phyloP scores from a whole-genome alignment of 805 yeast species.

The Wickerhamiella cacticola region DNA sequence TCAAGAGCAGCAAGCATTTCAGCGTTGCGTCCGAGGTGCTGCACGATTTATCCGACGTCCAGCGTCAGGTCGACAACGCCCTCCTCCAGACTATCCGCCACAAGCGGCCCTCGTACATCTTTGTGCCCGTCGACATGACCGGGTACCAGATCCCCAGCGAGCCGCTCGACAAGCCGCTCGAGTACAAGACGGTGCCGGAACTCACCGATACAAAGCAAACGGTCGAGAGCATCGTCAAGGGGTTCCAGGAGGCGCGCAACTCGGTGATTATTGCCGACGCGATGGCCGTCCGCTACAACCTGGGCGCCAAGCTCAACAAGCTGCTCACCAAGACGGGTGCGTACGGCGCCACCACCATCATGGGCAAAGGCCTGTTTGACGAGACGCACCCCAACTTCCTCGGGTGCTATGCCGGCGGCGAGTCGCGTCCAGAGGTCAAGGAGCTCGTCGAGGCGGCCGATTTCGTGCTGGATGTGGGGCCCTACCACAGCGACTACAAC shows the following conservation, averaged over 20 bases:
- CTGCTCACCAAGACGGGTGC: slow-evolving; percentile 40
- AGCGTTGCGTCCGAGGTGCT: slow-evolving; percentile 47
- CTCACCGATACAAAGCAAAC: slow-evolving; percentile 27
- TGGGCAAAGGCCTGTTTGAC: slow-evolving; percentile 63
- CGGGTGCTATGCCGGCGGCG: slow-evolving; percentile 62
- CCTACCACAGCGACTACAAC: slow-evolving; percentile 53
- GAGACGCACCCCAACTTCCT: slow-evolving; percentile 53
- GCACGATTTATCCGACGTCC: slow-evolving; percentile 36
- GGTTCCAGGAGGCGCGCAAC: slow-evolving; percentile 39
- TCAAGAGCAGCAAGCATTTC: slow-evolving; percentile 45
- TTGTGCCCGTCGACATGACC: slow-evolving; percentile 60
- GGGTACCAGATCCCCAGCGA: slow-evolving; percentile 33
- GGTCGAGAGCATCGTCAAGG: slow-evolving; percentile 37
- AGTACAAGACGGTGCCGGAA: slow-evolving; percentile 14
- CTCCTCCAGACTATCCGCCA: slow-evolving; percentile 42
- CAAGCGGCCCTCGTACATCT: slow-evolving; percentile 73
- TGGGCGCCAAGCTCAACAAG: slow-evolving; percentile 33
- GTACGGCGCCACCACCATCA: slow-evolving; percentile 48
- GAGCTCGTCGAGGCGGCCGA: slow-evolving; percentile 47
- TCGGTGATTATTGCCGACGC: slow-evolving; percentile 68
- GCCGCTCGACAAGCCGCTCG: slow-evolving; percentile 30
- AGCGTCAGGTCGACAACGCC: slow-evolving; percentile 56
- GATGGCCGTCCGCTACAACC: slow-evolving; percentile 41
- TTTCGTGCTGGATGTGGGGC: slow-evolving; percentile 58
- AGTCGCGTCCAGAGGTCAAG: slow-evolving; percentile 39